phyloP scores from a whole-genome alignment of 495 filamentous ascomycete genomes.

The Filosporella fistucella region DNA sequence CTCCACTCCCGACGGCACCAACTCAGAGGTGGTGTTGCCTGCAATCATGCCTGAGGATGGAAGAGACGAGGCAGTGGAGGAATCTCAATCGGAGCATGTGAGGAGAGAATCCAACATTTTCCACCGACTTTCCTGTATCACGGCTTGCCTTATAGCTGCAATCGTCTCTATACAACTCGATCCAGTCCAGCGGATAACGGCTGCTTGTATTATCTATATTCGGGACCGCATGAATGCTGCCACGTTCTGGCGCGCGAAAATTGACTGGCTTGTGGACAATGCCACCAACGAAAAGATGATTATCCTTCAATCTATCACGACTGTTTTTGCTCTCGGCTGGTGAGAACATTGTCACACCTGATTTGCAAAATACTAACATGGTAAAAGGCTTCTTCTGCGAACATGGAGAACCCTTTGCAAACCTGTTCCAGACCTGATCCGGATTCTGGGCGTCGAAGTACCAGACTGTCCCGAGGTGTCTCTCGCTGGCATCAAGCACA shows the following conservation, averaged over 20 bases:
- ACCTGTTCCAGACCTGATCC: constrained; percentile 83
- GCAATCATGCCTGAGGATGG: no score
- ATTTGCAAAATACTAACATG: constrained; percentile 3
- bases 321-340: constrained; percentile 26
- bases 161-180: no score
- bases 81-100: no score
- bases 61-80: no score
- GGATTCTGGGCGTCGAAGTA: constrained; percentile 87
- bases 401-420: constrained; percentile 84
- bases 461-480: constrained; percentile 86
- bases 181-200: no score
- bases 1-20: no score
- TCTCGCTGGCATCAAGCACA: constrained; percentile 81
- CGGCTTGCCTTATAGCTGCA: no score
- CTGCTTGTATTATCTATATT: no score
- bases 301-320: constrained; percentile 24
- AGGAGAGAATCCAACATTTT: no score
- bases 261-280: constrained; percentile 21
- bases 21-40: no score
- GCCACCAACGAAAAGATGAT: constrained; percentile 26
- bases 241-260: constrained; percentile 16
- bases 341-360: background rate
- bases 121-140: no score
- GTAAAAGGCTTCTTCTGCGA: constrained; percentile 68
- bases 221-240: constrained; percentile 27